Percentiles rank a stretch among this genome's conserved stretches.
These are phyloP conservation scores for Trichomonas gallinae DNA, from an alignment of 208 protist species.

Conservation along the genomic window DNA sequence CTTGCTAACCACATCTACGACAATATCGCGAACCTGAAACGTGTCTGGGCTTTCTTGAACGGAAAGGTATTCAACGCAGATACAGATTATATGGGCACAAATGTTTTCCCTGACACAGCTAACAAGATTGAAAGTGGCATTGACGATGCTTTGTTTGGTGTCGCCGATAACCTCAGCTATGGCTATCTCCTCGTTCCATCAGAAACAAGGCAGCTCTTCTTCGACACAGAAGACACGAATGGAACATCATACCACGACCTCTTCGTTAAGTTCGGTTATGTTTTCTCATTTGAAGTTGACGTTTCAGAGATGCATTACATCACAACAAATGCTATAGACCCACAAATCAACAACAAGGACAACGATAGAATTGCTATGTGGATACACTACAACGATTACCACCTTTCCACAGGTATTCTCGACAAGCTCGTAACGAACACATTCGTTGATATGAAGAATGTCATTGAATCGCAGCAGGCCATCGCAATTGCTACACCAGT, in stretches of 20 bases:
- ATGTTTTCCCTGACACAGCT: background rate
- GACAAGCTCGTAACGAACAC: background rate
- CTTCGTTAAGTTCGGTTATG: background rate
- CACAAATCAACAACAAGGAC: background rate
- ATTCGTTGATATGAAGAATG: background rate
- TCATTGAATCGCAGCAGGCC: background rate
- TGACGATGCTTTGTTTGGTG: background rate
- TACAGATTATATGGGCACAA: background rate
- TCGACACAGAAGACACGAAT: background rate
- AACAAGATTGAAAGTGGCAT: background rate
- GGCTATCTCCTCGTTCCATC: background rate
- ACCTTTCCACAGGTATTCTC: background rate
- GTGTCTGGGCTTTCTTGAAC: background rate
- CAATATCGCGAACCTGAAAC: background rate
- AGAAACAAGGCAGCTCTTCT: background rate
- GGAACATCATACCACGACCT: background rate
- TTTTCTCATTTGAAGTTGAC: background rate
- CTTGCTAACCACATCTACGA: background rate
- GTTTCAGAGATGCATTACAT: background rate
- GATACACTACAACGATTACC: background rate
- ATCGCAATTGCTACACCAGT: background rate
- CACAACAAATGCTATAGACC: background rate
- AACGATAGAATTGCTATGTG: background rate
- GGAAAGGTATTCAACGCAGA: background rate
- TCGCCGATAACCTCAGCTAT: background rate